Base-by-base conservation (phyloP, 257 asterid species). In the Echites panduratus region DNA sequence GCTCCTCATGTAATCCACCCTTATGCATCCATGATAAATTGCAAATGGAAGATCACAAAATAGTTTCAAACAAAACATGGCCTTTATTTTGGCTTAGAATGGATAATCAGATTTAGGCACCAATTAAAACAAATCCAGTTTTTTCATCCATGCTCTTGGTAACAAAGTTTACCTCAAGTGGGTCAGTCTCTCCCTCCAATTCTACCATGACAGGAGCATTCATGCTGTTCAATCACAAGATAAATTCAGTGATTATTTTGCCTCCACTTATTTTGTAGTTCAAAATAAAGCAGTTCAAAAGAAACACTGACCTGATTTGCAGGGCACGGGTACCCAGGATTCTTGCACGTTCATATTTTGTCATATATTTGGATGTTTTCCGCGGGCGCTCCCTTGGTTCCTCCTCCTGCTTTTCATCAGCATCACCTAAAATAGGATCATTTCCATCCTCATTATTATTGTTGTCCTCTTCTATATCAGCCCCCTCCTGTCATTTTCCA, bases 121-220 rank as follows among this genome's bases (percentile, higher is more conserved):
- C 29, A 22, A 56, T 20, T 53, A 56, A 56, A 22, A 54, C 11
- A n/a, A 59, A 11, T 7, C 29, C 12, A 26, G 32, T 58, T 41
- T 38, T 32, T 29, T 52, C 52, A 56, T 26, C 2, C 50, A 9
- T 20, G 32, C 11, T 9, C 40, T 61, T 12, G 1, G 41, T 54
- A 13, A 69, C 47, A 71, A 74, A 27, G 26, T 44, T 79, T 78
- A 92, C 97, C 98, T 92, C 98, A 62, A 92, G 84, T 0, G 97
- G 97, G 76, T 90, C 98, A 4, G 95, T 90, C 83, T 92, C 98
- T 11, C 98, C 97, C 77, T 92, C 98, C 84, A 92, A 76, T 84
- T 92, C 96, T 82, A 92, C 98, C 98, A 92, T 92, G 73, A 92
- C 97, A 24, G 97, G 98, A 32, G 98, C 98, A 85, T 92, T 92